Evolutionary conservation across 169 alveolate species (phyloP), one percentile per base, ranked within the genome.

Genomic region (Plasmodium gonderi): DNA sequence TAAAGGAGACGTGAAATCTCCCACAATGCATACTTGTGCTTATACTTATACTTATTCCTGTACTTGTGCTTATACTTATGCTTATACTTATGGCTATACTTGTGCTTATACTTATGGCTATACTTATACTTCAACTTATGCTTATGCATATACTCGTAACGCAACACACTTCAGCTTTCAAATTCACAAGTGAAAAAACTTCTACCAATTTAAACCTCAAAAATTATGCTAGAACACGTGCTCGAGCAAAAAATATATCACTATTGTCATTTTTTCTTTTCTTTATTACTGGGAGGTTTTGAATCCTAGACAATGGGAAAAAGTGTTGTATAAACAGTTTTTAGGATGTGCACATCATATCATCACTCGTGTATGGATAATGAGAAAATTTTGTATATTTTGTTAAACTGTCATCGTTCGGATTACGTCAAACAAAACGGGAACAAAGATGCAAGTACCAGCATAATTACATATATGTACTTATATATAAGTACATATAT

Each of bases 281-380:
- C 91, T 75, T 80, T 80, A 29, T 8, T 64, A 40, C 29, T 80
- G 26, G 91, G 11, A 68, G 67, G 11, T 60, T 60, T 80, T 8
- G 38, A 2, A 20, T 60, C 47, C 91, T 80, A 6, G 38, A 60
- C 8, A 44, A 23, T 11, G 45, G 20, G 44, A 29, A 11, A 29
- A 36, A 20, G 29, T 2, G 33, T 42, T 44, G 4, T n/a, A n/a
- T n/a, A n/a, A n/a, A n/a, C n/a, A n/a, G n/a, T n/a, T n/a, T n/a
- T n/a, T n/a, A n/a, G n/a, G n/a, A n/a, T n/a, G n/a, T n/a, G n/a
- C n/a, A n/a, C n/a, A n/a, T n/a, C n/a, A n/a, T n/a, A n/a, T n/a
- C n/a, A n/a, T n/a, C n/a, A n/a, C n/a, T n/a, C n/a, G n/a, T n/a
- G n/a, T n/a, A n/a, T n/a, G n/a, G n/a, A n/a, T n/a, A n/a, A n/a